Evolutionary conservation across 1,284 basidiomycete species (phyloP), one percentile per base, ranked within the genome.

Genomic region (Rhodofomes roseus): DNA sequence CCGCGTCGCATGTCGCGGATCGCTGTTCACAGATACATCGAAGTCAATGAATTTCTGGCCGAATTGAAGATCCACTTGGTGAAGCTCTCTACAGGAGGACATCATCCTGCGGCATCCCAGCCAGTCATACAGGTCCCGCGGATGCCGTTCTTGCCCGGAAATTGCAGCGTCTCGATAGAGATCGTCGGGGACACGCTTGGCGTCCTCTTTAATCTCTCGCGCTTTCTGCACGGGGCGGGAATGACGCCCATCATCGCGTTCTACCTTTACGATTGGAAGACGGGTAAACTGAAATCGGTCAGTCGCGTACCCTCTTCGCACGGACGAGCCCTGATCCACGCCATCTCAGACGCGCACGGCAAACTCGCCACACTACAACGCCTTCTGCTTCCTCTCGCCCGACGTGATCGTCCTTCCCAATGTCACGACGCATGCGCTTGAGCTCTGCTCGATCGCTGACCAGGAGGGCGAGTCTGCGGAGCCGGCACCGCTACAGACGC

Each of bases 131-230:
- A 66, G 22, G 68, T 80, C 16, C 60, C 64, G 5, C 70, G 66
- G 18, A 60, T 62, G 14, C 56, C 57, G 0, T 55, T 65, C n/a
- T 36, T 62, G 1, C 54, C 36, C 54, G 64, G 66, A 0, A 55
- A 61, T 4, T 76, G 75, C 14, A 67, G 72, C 6, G 70, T 81
- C 37, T 75, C 77, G 20, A 75, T 81, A 51, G 80, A 81, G 62
- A 79, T 81, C 55, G 76, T 81, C 9, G 81, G 80, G 4, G 72
- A 78, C 18, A 71, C 77, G 56, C 67, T 81, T 2, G 76, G 76
- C 1, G 68, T 81, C 7, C 54, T 63, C 20, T 23, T 63, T 5
- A 65, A 78, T 16, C 68, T 79, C 16, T 50, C 44, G 23, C 69
- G 63, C 27, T 62, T 62, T 50, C 41, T 65, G 55, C 20, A 50